These are phyloP conservation scores for Cercospora brassicicola DNA, from an alignment of 2,329 filamentous ascomycete species.

Conservation along the genomic window DNA sequence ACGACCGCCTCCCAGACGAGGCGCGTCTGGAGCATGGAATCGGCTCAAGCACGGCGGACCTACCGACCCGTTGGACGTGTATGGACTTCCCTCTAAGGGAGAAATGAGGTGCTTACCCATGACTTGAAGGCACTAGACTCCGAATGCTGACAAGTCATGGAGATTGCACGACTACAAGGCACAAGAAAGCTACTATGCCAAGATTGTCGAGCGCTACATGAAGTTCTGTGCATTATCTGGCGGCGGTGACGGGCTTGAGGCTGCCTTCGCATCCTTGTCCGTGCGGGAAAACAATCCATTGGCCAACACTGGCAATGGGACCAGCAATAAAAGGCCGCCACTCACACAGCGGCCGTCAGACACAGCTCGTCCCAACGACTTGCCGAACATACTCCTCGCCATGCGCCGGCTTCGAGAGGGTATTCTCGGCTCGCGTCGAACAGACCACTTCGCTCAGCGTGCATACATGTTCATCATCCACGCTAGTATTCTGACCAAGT, in stretches of 20 bases:
- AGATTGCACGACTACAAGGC: slow-evolving; percentile 64
- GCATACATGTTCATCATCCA: slow-evolving; percentile 91
- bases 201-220: slow-evolving; percentile 86
- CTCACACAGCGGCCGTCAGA: slow-evolving; percentile 16
- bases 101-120: slow-evolving; percentile 66
- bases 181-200: slow-evolving; percentile 83
- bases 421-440: slow-evolving; percentile 73
- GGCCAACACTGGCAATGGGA: not conserved
- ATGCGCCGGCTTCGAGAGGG: slow-evolving; percentile 91
- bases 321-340: slow-evolving; percentile 18
- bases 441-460: slow-evolving; percentile 79
- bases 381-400: slow-evolving; percentile 74
- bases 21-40: slow-evolving; percentile 61
- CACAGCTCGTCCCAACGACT: slow-evolving; percentile 58
- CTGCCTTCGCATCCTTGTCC: slow-evolving; percentile 68
- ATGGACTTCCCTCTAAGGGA: slow-evolving; percentile 87
- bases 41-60: slow-evolving; percentile 68
- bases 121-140: not conserved
- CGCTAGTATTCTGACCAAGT: slow-evolving; percentile 73
- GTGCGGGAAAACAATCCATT: slow-evolving; percentile 30
- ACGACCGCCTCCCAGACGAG: slow-evolving; percentile 37
- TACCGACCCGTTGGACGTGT: slow-evolving; percentile 73
- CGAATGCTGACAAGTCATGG: slow-evolving; percentile 15
- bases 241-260: slow-evolving; percentile 70
- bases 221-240: slow-evolving; percentile 77